Evolutionary conservation across 2,329 filamentous ascomycete species (phyloP).

Genomic region (Pseudocercospora fijiensis): DNA sequence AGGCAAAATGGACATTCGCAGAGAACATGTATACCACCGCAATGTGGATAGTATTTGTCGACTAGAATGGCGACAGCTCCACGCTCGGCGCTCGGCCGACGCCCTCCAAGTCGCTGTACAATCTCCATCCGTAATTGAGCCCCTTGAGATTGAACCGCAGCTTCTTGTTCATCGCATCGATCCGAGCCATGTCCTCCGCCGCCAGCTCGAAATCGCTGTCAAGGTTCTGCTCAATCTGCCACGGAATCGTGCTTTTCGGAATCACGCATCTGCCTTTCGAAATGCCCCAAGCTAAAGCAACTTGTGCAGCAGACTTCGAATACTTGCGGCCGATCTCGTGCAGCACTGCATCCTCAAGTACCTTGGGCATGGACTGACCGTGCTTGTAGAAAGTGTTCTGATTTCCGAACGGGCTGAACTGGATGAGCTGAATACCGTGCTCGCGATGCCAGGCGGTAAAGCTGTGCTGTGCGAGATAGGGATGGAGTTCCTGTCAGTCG

Average conservation of each 20-base stretch:
- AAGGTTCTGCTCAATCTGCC: slow-evolving; percentile 36
- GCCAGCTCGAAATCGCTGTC: slow-evolving; percentile 38
- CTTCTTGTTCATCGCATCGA: slow-evolving; percentile 40
- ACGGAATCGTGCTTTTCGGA: slow-evolving; percentile 41
- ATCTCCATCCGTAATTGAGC: slow-evolving; percentile 25
- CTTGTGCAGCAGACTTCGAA: slow-evolving; percentile 38
- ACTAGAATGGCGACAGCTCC: not conserved
- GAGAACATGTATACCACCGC: too few relatives aligned
- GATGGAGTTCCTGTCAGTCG: slow-evolving; percentile 60
- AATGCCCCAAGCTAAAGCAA: slow-evolving; percentile 40
- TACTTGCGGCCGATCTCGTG: slow-evolving; percentile 27
- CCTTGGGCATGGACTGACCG: slow-evolving; percentile 7
- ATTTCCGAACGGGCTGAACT: slow-evolving; percentile 57
- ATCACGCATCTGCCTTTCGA: slow-evolving; percentile 40
- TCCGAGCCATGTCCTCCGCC: slow-evolving; percentile 52
- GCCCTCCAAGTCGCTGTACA: slow-evolving; percentile 33
- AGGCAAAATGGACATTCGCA: too few relatives aligned
- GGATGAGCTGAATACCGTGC: slow-evolving; percentile 69
- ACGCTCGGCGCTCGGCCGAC: slow-evolving; percentile 17
- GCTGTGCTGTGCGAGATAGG: slow-evolving; percentile 67
- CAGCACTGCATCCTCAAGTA: slow-evolving; percentile 10
- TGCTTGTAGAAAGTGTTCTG: slow-evolving; percentile 19
- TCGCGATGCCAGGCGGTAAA: slow-evolving; percentile 66
- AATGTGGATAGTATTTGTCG: not conserved
- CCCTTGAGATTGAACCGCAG: slow-evolving; percentile 28